Evolutionary conservation across 768 basidiomycete species (phyloP).

Genomic region (Clavulina sp.): DNA sequence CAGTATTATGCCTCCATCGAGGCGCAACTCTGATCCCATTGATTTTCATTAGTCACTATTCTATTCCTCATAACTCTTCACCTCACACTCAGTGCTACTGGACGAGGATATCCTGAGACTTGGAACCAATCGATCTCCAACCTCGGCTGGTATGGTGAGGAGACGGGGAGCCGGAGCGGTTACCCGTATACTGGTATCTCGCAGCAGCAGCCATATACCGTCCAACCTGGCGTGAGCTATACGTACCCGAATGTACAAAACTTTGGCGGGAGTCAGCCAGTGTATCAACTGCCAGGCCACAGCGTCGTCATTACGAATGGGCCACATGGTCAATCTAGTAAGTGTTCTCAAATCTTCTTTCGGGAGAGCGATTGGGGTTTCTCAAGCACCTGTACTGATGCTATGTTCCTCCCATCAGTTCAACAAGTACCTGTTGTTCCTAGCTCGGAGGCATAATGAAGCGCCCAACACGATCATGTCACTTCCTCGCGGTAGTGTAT

Average conservation of each 20-base stretch:
- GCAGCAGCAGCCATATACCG: not conserved
- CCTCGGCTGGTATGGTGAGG: constrained; percentile 9
- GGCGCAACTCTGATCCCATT: not conserved
- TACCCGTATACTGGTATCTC: not conserved
- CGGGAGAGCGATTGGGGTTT: too few relatives aligned
- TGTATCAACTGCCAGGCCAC: constrained; percentile 3
- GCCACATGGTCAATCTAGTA: not conserved
- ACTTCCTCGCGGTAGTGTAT: too few relatives aligned
- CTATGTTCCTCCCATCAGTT: too few relatives aligned
- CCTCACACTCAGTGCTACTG: constrained; percentile 3
- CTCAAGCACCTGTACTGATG: too few relatives aligned
- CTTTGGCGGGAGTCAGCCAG: not conserved
- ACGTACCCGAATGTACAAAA: not conserved
- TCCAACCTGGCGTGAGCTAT: not conserved
- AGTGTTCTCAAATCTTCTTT: too few relatives aligned
- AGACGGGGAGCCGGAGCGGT: not conserved
- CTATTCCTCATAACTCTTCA: constrained; percentile 6
- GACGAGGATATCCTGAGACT: constrained; percentile 4
- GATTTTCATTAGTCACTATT: constrained; percentile 2
- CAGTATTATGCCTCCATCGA: not conserved
- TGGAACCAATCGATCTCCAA: constrained; percentile 9
- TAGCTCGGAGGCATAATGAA: too few relatives aligned
- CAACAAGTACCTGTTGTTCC: too few relatives aligned
- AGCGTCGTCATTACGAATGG: constrained; percentile 2
- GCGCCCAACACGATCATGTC: too few relatives aligned